These are phyloP conservation scores for Bipolaris zeicola DNA, from an alignment of 2,329 filamentous ascomycete species.

Conservation along the genomic window DNA sequence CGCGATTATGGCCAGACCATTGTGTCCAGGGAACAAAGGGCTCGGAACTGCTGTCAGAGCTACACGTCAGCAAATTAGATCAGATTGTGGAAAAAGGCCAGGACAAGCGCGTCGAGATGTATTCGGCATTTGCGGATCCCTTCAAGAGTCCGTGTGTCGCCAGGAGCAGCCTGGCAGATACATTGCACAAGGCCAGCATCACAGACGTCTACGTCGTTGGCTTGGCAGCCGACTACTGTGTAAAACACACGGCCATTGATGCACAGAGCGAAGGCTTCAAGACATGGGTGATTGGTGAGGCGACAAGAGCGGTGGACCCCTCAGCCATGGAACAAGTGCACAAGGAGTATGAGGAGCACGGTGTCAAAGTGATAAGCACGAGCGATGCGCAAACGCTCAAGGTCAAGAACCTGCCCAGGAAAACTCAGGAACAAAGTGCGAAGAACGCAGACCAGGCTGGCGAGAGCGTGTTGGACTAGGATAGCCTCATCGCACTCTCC, in stretches of 20 bases:
- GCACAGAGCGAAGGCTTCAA: slow-evolving; percentile 75
- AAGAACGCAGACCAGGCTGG: neutral
- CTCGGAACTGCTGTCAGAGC: slow-evolving; percentile 73
- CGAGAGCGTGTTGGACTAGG: slow-evolving; percentile 11
- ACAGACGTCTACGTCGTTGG: slow-evolving; percentile 87
- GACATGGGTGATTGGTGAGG: slow-evolving; percentile 79
- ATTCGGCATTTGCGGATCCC: slow-evolving; percentile 85
- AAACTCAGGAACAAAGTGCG: slow-evolving; percentile 3
- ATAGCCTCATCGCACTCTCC: neutral
- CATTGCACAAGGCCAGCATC: slow-evolving; percentile 63
- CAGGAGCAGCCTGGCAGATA: slow-evolving; percentile 65
- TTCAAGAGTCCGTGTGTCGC: slow-evolving; percentile 66
- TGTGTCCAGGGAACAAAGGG: slow-evolving; percentile 79
- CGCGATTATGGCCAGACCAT: slow-evolving; percentile 86
- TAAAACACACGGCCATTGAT: slow-evolving; percentile 80
- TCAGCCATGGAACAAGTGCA: slow-evolving; percentile 62
- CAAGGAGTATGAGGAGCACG: slow-evolving; percentile 60
- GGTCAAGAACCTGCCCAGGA: slow-evolving; percentile 45
- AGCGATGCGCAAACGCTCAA: slow-evolving; percentile 62
- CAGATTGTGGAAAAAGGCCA: slow-evolving; percentile 77
- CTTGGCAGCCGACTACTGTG: slow-evolving; percentile 87
- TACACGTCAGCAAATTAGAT: slow-evolving; percentile 67
- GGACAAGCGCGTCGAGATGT: slow-evolving; percentile 82
- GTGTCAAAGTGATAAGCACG: slow-evolving; percentile 67
- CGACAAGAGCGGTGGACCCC: slow-evolving; percentile 72